Percentiles rank a stretch among this genome's conserved stretches.
phyloP scores from a whole-genome alignment of 495 filamentous ascomycete species.

The Annulohypoxylon maeteangense region DNA sequence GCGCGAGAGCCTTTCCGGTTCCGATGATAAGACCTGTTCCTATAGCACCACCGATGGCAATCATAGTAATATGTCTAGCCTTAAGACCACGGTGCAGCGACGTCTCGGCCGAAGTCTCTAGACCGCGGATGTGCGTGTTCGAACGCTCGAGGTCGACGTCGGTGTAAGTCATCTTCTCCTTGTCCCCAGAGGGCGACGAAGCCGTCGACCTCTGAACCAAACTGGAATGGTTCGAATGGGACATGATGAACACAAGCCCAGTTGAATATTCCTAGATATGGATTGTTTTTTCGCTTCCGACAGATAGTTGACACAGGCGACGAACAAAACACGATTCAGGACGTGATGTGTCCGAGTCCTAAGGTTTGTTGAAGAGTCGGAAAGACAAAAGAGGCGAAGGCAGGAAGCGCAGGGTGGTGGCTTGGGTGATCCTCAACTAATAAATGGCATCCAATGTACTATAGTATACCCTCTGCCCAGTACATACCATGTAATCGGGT shows the following conservation, averaged over 20 bases:
- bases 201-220: constrained; percentile 37
- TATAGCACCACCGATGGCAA: constrained; percentile 87
- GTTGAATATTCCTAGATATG: background rate
- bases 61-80: constrained; percentile 78
- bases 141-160: constrained; percentile 26
- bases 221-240: constrained; percentile 10
- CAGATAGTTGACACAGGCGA: constrained; percentile 5
- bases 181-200: constrained; percentile 38
- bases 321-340: constrained; percentile 23
- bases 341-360: background rate
- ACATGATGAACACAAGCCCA: background rate
- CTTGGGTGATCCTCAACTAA: constrained; percentile 30
- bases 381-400: constrained; percentile 5
- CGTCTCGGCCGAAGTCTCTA: constrained; percentile 50
- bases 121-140: constrained; percentile 43
- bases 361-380: constrained; percentile 30
- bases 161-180: constrained; percentile 32
- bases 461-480: background rate
- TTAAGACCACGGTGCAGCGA: constrained; percentile 70
- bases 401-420: background rate
- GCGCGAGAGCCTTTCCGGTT: constrained; percentile 70
- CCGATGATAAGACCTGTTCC: constrained; percentile 71
- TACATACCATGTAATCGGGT: background rate
- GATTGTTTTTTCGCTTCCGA: constrained; percentile 13
- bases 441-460: constrained; percentile 23